These are phyloP conservation scores for Suillus luteus DNA, from an alignment of 768 basidiomycete genomes.

Conservation along the genomic window DNA sequence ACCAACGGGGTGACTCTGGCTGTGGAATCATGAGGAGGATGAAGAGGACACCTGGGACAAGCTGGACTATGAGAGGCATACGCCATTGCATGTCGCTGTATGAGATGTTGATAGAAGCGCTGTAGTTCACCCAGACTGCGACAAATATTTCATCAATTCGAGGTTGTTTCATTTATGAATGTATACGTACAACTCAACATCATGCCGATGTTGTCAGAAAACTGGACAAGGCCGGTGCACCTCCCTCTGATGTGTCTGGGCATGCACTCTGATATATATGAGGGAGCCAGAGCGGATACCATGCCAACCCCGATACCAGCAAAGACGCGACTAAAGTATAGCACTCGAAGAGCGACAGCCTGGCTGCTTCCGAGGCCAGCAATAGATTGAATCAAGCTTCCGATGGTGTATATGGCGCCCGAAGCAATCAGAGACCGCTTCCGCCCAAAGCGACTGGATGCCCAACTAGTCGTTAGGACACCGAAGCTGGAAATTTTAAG, in stretches of 20 bases:
- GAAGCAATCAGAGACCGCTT: constrained; percentile 44
- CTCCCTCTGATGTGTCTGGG: constrained; percentile 45
- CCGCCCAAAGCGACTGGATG: constrained; percentile 42
- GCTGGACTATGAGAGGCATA: constrained; percentile 47
- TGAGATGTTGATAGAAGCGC: constrained; percentile 36
- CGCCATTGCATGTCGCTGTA: constrained; percentile 46
- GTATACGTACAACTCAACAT: constrained; percentile 27
- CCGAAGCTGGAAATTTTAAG: constrained; percentile 36
- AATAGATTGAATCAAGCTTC: constrained; percentile 43
- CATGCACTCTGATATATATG: constrained; percentile 48
- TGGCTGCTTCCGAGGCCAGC: constrained; percentile 39
- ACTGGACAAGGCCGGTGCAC: constrained; percentile 43
- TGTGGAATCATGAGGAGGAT: constrained; percentile 43
- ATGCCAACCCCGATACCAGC: constrained; percentile 58
- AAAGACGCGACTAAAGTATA: constrained; percentile 50
- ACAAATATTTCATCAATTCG: neutral
- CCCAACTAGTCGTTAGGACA: constrained; percentile 38
- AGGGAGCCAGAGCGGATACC: constrained; percentile 45
- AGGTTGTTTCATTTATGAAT: neutral
- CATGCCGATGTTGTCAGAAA: constrained; percentile 29
- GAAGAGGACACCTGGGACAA: constrained; percentile 50
- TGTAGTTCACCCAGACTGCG: constrained; percentile 47
- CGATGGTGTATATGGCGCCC: constrained; percentile 43
- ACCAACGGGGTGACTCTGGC: constrained; percentile 52
- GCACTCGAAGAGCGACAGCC: constrained; percentile 33